These are phyloP conservation scores for Sporopachydermia cereana DNA, from an alignment of 1,139 yeast species.

Conservation along the genomic window DNA sequence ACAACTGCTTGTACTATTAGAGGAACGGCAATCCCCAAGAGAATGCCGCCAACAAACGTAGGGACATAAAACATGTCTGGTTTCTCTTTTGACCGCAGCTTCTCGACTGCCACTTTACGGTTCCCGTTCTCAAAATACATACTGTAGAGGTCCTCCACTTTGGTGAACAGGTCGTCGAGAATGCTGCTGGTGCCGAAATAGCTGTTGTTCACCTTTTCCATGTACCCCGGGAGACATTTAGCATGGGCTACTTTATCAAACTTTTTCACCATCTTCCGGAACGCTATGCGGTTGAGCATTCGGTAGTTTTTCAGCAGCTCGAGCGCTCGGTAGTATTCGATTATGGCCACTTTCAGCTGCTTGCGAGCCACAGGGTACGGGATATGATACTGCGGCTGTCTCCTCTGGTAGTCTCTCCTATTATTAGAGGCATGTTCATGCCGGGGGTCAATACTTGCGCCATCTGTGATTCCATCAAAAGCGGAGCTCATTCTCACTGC, in stretches of 20 bases:
- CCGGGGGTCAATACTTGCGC: neutral
- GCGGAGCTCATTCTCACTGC: too few species aligned
- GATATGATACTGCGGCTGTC: conserved; percentile 23
- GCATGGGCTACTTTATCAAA: conserved; percentile 64
- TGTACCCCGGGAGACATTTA: conserved; percentile 37
- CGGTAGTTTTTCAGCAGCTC: conserved; percentile 70
- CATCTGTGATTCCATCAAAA: neutral
- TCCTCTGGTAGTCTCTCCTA: conserved; percentile 25
- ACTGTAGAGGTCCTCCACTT: conserved; percentile 60
- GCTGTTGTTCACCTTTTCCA: conserved; percentile 43
- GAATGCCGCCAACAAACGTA: conserved; percentile 49
- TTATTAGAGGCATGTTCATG: conserved; percentile 19
- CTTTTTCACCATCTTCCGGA: conserved; percentile 80
- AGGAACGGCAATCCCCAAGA: conserved; percentile 63
- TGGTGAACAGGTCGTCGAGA: conserved; percentile 46
- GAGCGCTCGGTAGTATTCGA: conserved; percentile 70
- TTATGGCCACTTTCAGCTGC: conserved; percentile 63
- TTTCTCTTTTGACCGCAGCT: conserved; percentile 39
- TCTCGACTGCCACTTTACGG: conserved; percentile 64
- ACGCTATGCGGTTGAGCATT: conserved; percentile 72
- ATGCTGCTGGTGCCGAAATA: conserved; percentile 57
- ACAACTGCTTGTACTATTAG: conserved; percentile 42
- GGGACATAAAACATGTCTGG: conserved; percentile 32
- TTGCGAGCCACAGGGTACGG: conserved; percentile 64
- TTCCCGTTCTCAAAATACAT: conserved; percentile 61